A percentile compares a stretch with the other conserved stretches of the same genome.
These are phyloP conservation scores for Aristolochia californica DNA, from an alignment of 164 flowering plant genomes.

Conservation along the genomic window DNA sequence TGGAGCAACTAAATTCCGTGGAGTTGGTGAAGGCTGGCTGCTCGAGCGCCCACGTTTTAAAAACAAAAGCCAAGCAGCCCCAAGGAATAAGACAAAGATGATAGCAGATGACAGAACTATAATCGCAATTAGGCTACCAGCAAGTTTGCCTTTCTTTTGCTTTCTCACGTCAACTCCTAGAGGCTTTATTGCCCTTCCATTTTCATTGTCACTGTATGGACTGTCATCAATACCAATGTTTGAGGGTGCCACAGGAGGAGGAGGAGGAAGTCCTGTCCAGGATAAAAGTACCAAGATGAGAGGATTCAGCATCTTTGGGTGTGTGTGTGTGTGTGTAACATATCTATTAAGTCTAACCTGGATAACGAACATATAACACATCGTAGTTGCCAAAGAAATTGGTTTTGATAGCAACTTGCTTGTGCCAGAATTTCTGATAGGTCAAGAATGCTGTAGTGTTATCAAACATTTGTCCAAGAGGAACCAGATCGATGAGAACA, in stretches of 20 bases:
- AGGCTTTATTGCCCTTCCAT: conserved; percentile 47
- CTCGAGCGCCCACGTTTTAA: conserved; percentile 19
- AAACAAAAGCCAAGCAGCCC: conserved; percentile 36
- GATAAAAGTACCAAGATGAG: not conserved
- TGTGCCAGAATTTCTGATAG: conserved; percentile 53
- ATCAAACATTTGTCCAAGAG: conserved; percentile 53
- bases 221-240: conserved; percentile 33
- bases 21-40: conserved; percentile 16
- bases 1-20: conserved; percentile 21
- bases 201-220: conserved; percentile 34
- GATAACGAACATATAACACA: conserved; percentile 57
- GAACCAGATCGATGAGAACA: conserved; percentile 58
- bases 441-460: conserved; percentile 46
- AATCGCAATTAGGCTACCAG: conserved; percentile 47
- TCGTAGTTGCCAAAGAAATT: conserved; percentile 59
- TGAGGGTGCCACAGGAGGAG: conserved; percentile 48
- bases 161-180: conserved; percentile 68
- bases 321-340: conserved; percentile 9
- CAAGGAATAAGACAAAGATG: conserved; percentile 37
- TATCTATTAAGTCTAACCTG: conserved; percentile 20
- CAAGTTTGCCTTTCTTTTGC: conserved; percentile 27
- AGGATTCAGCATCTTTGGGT: too few relatives aligned
- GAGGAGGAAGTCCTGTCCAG: conserved; percentile 49
- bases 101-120: conserved; percentile 49
- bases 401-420: conserved; percentile 35